A percentile compares a stretch with the other conserved stretches of the same genome.
phyloP scores from a whole-genome alignment of 441 rosid genomes.

The Pelargonium fulgidum region DNA sequence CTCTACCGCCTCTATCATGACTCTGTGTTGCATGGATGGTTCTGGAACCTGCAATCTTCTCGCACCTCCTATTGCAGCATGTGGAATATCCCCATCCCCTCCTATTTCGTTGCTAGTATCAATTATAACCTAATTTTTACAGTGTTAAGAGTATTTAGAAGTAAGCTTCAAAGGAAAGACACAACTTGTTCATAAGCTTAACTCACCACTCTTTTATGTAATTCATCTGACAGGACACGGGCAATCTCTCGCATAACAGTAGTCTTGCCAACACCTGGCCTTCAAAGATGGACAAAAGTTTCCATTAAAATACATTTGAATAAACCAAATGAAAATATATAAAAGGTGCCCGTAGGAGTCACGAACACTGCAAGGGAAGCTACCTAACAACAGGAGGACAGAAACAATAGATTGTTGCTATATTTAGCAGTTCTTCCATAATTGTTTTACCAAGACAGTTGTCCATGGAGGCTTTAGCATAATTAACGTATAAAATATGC shows the following conservation, averaged over 20 bases:
- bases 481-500: background rate
- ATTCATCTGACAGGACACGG: slow-evolving; percentile 56
- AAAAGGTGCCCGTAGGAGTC: background rate
- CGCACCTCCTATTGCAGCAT: slow-evolving; percentile 58
- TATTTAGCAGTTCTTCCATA: background rate
- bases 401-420: background rate
- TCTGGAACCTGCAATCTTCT: slow-evolving; percentile 67
- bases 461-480: background rate
- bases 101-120: slow-evolving; percentile 73
- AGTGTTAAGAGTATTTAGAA: background rate
- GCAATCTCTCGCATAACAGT: slow-evolving; percentile 58
- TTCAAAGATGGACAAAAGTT: slow-evolving; percentile 11
- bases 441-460: background rate
- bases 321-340: background rate
- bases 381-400: background rate
- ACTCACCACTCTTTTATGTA: slow-evolving; percentile 56
- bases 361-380: background rate
- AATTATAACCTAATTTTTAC: slow-evolving; percentile 39
- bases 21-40: slow-evolving; percentile 53
- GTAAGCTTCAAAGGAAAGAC: background rate
- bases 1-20: slow-evolving; percentile 67
- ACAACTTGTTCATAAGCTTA: background rate
- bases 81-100: slow-evolving; percentile 62
- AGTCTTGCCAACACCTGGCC: slow-evolving; percentile 76
- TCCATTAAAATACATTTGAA: background rate